A percentile compares a stretch with the other conserved stretches of the same genome.
Conservation (phyloP, 2,329 filamentous ascomycete species). For the Fusarium avenaceum region DNA sequence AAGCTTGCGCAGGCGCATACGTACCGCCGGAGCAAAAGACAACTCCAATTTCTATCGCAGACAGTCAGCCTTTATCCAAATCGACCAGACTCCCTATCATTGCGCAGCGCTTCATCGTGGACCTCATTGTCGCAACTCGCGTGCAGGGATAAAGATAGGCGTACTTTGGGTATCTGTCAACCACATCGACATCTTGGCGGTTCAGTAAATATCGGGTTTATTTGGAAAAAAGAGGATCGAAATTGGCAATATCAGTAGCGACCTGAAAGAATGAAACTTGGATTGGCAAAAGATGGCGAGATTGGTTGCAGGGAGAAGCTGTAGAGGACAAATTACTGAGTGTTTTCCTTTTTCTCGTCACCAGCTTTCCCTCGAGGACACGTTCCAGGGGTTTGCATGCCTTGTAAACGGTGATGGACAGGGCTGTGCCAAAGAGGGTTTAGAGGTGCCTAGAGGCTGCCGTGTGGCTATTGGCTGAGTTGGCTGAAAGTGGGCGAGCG, state of each 20-base stretch:
- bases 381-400: constrained; percentile 41
- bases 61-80: constrained; percentile 50
- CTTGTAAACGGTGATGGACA: constrained; percentile 40
- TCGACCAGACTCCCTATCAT: neutral
- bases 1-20: constrained; percentile 59
- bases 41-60: constrained; percentile 86
- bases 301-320: constrained; percentile 31
- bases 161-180: constrained; percentile 94
- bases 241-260: neutral
- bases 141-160: constrained; percentile 53
- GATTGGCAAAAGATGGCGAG: constrained; percentile 16
- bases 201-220: constrained; percentile 17
- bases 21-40: constrained; percentile 97
- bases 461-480: constrained; percentile 41
- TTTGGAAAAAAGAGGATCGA: neutral
- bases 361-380: constrained; percentile 36
- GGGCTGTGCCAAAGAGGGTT: constrained; percentile 33
- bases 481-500: constrained; percentile 32
- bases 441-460: constrained; percentile 24
- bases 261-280: neutral
- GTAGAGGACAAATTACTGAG: constrained; percentile 34
- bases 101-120: constrained; percentile 9
- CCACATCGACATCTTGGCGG: constrained; percentile 81
- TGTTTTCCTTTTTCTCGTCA: constrained; percentile 42
- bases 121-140: constrained; percentile 6